phyloP scores from a whole-genome alignment of 768 basidiomycete genomes.

The Atractiella rhizophila region DNA sequence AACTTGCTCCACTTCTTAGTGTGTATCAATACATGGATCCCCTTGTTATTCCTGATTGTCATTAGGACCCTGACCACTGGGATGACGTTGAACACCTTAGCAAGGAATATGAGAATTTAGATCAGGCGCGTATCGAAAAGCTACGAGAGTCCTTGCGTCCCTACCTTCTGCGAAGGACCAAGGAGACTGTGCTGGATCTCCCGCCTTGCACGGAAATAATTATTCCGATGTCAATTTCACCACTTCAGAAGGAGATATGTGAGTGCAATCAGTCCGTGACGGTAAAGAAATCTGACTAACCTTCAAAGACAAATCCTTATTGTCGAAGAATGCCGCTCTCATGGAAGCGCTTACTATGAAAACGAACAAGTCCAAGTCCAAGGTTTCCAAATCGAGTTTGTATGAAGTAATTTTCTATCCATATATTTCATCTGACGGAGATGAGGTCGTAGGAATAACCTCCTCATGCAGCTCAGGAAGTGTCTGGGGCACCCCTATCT shows the following conservation, averaged over 20 bases:
- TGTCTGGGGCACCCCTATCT: slow-evolving; percentile 54
- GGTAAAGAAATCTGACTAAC: neutral
- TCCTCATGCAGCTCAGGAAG: slow-evolving; percentile 91
- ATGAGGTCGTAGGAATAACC: slow-evolving; percentile 30
- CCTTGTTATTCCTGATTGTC: neutral
- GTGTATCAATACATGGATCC: neutral
- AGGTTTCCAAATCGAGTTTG: slow-evolving; percentile 5
- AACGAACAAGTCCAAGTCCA: neutral
- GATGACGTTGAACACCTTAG: slow-evolving; percentile 46
- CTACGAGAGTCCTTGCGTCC: slow-evolving; percentile 51
- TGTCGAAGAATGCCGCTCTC: slow-evolving; percentile 19
- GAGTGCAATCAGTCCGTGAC: neutral
- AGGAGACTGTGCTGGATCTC: slow-evolving; percentile 23
- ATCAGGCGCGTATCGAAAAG: slow-evolving; percentile 51
- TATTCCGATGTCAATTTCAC: slow-evolving; percentile 22
- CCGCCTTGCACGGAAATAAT: slow-evolving; percentile 23
- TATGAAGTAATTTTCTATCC: neutral
- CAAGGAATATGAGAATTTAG: slow-evolving; percentile 47
- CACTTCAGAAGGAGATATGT: slow-evolving; percentile 22
- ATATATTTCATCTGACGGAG: neutral
- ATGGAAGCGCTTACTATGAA: slow-evolving; percentile 6
- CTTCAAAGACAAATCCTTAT: slow-evolving; percentile 18
- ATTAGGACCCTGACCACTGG: slow-evolving; percentile 41
- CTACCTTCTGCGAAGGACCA: slow-evolving; percentile 78
- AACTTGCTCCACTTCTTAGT: slow-evolving; percentile 84